These are phyloP conservation scores for Cutaneotrichosporon sp. DNA, from an alignment of 1,284 basidiomycete genomes.

Conservation along the genomic window DNA sequence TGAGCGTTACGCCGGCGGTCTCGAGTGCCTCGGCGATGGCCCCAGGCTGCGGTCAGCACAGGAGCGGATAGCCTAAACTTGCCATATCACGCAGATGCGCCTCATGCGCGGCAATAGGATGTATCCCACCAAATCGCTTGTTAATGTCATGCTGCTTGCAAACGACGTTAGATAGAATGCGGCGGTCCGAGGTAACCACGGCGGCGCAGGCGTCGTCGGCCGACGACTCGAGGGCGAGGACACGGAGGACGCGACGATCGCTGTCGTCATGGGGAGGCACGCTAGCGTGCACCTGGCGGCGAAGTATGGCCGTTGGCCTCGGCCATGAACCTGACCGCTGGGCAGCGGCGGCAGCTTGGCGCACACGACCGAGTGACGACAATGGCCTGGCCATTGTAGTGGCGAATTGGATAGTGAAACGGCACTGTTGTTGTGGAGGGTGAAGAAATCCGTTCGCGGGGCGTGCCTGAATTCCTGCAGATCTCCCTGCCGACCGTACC, in stretches of 20 bases:
- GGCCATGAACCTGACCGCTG: no score
- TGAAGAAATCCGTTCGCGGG: no score
- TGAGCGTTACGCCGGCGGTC: conserved; percentile 58
- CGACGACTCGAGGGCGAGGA: conserved; percentile 71
- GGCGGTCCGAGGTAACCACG: conserved; percentile 62
- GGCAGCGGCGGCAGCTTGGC: no score
- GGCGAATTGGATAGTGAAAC: no score
- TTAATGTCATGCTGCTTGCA: conserved; percentile 62
- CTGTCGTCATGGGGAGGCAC: no score
- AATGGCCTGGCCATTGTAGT: no score
- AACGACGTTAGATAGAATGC: conserved; percentile 75
- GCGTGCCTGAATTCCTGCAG: not conserved
- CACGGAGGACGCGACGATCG: conserved; percentile 43
- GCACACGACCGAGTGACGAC: no score
- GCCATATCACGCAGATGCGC: conserved; percentile 67
- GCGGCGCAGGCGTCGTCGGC: conserved; percentile 88
- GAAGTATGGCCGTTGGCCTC: no score
- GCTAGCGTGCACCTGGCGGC: no score
- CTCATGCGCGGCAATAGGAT: conserved; percentile 68
- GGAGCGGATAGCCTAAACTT: no score
- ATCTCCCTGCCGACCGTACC: not conserved
- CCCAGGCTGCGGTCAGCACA: conserved; percentile 58
- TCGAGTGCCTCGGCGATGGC: conserved; percentile 64
- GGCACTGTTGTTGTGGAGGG: no score
- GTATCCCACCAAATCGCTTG: conserved; percentile 66